Evolutionary conservation across 2,329 filamentous ascomycete species (phyloP).

Genomic region (Colletotrichum costaricense): DNA sequence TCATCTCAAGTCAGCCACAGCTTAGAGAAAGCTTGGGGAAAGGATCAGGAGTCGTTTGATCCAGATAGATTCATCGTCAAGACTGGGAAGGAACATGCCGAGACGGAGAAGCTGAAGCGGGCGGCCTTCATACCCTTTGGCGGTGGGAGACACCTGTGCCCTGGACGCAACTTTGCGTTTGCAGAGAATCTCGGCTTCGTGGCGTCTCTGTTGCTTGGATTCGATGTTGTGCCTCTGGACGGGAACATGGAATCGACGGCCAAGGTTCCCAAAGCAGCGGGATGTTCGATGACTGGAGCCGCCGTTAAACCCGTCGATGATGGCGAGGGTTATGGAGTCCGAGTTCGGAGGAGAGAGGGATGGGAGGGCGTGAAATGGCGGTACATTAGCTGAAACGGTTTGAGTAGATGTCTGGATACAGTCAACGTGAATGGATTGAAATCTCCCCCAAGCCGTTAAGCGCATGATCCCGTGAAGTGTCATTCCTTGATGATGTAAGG

Average conservation of each 20-base stretch:
- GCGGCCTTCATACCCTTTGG: slow-evolving; percentile 60
- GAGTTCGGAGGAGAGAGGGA: slow-evolving; percentile 18
- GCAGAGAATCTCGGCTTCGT: slow-evolving; percentile 47
- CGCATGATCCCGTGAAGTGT: not conserved
- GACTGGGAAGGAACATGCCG: not conserved
- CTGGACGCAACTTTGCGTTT: slow-evolving; percentile 47
- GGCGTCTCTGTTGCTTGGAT: slow-evolving; percentile 43
- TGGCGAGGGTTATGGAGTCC: slow-evolving; percentile 20
- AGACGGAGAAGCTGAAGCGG: slow-evolving; percentile 37
- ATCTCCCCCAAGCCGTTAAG: no score
- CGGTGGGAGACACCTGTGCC: slow-evolving; percentile 59
- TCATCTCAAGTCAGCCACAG: slow-evolving; percentile 40
- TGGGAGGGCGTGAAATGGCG: slow-evolving; percentile 29
- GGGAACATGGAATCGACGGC: not conserved
- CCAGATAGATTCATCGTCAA: slow-evolving; percentile 43
- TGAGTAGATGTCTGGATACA: not conserved
- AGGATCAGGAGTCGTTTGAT: slow-evolving; percentile 40
- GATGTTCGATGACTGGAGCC: not conserved
- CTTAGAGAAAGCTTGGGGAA: slow-evolving; percentile 37
- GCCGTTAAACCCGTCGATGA: slow-evolving; percentile 3
- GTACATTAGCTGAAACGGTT: slow-evolving; percentile 13
- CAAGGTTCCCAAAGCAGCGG: not conserved
- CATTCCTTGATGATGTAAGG: not conserved
- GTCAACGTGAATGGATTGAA: not conserved
- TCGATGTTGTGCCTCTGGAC: slow-evolving; percentile 40